Base-by-base conservation (phyloP, 2,329 filamentous ascomycete genomes). In the Curvularia verruculosa region DNA sequence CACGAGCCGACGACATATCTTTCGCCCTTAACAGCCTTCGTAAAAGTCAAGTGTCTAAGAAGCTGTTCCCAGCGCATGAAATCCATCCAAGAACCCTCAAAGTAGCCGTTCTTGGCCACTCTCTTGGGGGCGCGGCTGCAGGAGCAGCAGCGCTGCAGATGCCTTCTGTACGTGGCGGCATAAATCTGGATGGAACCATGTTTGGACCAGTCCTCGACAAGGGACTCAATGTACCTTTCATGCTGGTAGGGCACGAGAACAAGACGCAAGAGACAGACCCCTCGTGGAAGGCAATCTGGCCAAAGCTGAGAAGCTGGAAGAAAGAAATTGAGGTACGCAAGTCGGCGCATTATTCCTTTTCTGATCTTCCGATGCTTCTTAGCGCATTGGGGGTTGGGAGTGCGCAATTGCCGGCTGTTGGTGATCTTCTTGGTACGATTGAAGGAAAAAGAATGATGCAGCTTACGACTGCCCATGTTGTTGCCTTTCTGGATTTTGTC, bases 131-230 rank as follows among this genome's bases (percentile, higher is more conserved):
- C 9, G 72, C 73, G 0, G 68, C 75, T 2, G 65, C 70, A 6
- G 64, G 66, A 2, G 47, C 55, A 1, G 54, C 67, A 31, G 47
- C 67, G 58, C 18, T 63, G 21, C 43, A 60, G 4, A 48, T 61
- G 1, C 24, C 60, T 0, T 68, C 67, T 3, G 58, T 72, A 23
- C 49, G 56, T 2, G 74, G 71, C 4, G 75, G 65, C 3, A 29
- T 74, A 24, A 76, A 78, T 45, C 56, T 78, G n/a, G 75, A 78
- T 48, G 75, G 76, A 4, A 63, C 50, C 18, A 59, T 76, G 50
- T 75, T 68, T 31, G 68, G 65, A 2, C 18, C 59, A 3, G 58
- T 70, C 0, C n/a, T 69, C 1, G 49, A 54, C 3, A 39, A 47
- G 12, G 65, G 61, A 3, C 29, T 67, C 13, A 49, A 63, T 12